Base-by-base conservation (phyloP, 2,329 filamentous ascomycete genomes). In the Cytospora chrysosperma region DNA sequence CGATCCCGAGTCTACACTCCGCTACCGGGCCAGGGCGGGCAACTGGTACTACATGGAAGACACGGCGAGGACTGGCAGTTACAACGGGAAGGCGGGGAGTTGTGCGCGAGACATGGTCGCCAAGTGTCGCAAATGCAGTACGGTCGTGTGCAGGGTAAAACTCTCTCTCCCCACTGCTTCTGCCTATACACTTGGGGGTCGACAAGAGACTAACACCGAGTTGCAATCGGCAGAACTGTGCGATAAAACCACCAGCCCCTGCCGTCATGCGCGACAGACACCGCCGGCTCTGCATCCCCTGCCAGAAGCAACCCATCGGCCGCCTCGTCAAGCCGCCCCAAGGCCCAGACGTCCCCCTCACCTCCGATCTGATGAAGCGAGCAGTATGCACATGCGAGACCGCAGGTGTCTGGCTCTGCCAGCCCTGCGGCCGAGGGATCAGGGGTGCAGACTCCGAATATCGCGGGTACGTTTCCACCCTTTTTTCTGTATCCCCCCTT, bases 31-130 rank as follows among this genome's bases (percentile, higher is more conserved):
- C 52, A 79, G 84, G 61, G 82, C 84, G 34, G 78, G 79, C 65
- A 84, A 85, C 72, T 86, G 82, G 82, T 82, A 80, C 71, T 85
- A 86, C 69, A 84, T 87, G 78, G 80, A 85, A 65, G 80, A 85
- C 61, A 77, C 78, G 51, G 77, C 78, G 37, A 69, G 75, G 50
- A 67, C 71, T 1, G 68, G 85, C 76, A 69, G 82, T 61, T 81
- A 79, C 69, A 78, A 81, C 67, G 88, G 89, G 59, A 94, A 92
- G 75, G 82, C 90, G 30, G 88, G 90, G 6, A 83, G 84, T 69
- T 98, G 94, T 73, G 94, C 94, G 26, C 83, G 92, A 66, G 94
- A 97, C 75, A 85, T 96, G 85, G 94, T 98, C 6, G 85, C 83
- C 50, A 88, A 90, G 69, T 97, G 94, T 75, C 86, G 92, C 61